A percentile compares a stretch with the other conserved stretches of the same genome.
These are phyloP conservation scores for Pachyrhizus erosus DNA, from an alignment of 306 rosid genomes.

Conservation along the genomic window DNA sequence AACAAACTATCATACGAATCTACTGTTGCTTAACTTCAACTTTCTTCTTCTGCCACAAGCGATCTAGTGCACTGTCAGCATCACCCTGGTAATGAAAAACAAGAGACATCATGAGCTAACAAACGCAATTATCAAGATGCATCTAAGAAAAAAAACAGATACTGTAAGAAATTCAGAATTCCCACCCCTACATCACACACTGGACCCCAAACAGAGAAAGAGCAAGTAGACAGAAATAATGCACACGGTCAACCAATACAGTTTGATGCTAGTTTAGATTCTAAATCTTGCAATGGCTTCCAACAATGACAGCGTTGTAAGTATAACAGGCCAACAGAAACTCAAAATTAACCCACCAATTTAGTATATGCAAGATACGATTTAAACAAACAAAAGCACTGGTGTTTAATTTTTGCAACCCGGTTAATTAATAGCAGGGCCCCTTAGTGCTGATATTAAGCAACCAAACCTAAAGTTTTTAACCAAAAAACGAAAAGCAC, in stretches of 20 bases:
- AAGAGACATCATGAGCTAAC: background rate
- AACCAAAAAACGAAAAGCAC: too few species aligned
- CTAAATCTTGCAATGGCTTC: background rate
- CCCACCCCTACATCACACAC: too few species aligned
- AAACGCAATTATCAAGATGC: too few species aligned
- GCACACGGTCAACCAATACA: background rate
- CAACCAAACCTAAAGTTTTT: too few species aligned
- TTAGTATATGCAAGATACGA: background rate
- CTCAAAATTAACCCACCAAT: background rate
- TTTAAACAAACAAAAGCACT: background rate
- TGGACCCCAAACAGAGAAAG: background rate
- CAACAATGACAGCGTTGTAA: background rate
- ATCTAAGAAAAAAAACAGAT: too few species aligned
- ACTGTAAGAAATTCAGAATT: too few species aligned
- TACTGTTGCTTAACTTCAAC: constrained; percentile 58
- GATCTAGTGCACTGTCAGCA: constrained; percentile 69
- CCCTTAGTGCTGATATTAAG: background rate
- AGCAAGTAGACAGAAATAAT: background rate
- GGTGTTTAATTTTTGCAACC: background rate
- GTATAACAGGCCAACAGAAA: background rate
- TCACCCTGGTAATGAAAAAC: constrained; percentile 48
- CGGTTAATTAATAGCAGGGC: too few species aligned
- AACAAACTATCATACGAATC: constrained; percentile 20
- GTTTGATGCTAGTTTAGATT: background rate
- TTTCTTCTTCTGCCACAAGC: constrained; percentile 69